Evolutionary conservation across 371 early-diverging fungal genomes (phyloP).

Genomic region (Mortierella sp.): DNA sequence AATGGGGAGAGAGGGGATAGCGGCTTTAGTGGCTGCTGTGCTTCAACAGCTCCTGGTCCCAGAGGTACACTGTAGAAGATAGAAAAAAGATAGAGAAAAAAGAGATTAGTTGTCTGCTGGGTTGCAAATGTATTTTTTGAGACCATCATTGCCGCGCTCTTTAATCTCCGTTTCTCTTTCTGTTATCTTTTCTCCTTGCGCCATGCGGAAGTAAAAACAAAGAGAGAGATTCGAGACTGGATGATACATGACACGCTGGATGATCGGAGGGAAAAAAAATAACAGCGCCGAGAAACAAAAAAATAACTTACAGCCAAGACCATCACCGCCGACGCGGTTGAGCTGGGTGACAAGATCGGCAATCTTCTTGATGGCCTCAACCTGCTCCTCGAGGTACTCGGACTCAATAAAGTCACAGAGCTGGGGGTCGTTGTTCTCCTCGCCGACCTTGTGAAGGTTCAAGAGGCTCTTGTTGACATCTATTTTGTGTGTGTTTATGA

Average conservation of each 20-base stretch:
- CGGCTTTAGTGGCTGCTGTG: slow-evolving; percentile 30
- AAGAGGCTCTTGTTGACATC: slow-evolving; percentile 75
- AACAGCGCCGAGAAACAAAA: neutral
- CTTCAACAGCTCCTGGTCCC: slow-evolving; percentile 74
- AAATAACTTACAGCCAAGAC: slow-evolving; percentile 59
- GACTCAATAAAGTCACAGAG: slow-evolving; percentile 72
- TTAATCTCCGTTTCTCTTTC: neutral
- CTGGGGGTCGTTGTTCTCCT: slow-evolving; percentile 68
- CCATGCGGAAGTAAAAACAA: neutral
- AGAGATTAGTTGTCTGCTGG: neutral
- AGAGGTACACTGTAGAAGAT: slow-evolving; percentile 69
- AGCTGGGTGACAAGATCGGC: slow-evolving; percentile 78
- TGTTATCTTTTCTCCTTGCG: neutral
- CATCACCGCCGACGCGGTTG: slow-evolving; percentile 71
- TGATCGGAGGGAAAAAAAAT: neutral
- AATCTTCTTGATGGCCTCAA: slow-evolving; percentile 77
- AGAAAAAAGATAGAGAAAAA: neutral
- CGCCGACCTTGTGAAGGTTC: slow-evolving; percentile 66
- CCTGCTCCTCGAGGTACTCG: slow-evolving; percentile 75
- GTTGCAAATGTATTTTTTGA: slow-evolving; percentile 3
- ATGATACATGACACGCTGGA: neutral
- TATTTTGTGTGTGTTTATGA: slow-evolving; percentile 11
- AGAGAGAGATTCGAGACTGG: neutral
- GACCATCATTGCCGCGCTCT: neutral
- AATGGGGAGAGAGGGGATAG: neutral